Evolutionary conservation across 139 green algal genomes (phyloP).

Genomic region (Pseudopediastrum boryanum): DNA sequence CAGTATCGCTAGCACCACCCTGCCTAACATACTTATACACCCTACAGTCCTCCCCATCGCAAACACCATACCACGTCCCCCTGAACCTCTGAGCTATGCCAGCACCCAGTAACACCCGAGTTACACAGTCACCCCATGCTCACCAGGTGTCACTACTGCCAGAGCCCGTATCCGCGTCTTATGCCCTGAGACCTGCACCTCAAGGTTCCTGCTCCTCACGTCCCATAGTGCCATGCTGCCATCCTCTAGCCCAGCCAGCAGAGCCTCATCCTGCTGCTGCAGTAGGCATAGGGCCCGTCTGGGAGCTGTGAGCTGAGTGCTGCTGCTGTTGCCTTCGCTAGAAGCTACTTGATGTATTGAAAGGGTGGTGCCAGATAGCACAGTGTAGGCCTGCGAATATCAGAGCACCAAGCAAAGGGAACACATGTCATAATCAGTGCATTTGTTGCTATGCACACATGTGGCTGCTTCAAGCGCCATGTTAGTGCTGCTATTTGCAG

Average conservation of each 20-base stretch:
- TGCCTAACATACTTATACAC: no score
- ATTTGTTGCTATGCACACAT: no score
- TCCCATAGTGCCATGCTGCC: conserved; percentile 66
- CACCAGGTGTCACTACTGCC: conserved; percentile 37
- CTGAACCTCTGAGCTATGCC: no score
- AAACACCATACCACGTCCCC: no score
- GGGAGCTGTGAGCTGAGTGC: no score
- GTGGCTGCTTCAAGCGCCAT: no score
- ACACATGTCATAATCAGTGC: no score
- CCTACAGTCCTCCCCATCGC: no score
- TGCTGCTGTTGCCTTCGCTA: no score
- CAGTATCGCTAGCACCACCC: no score
- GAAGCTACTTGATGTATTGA: conserved; percentile 45
- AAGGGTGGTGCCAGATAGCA: conserved; percentile 55
- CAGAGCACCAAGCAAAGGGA: not conserved
- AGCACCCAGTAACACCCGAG: no score
- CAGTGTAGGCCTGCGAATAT: conserved; percentile 43
- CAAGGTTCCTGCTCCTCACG: conserved; percentile 37
- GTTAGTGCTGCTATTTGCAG: no score
- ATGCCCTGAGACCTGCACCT: conserved; percentile 47
- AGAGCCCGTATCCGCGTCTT: conserved; percentile 51
- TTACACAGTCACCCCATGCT: not conserved
- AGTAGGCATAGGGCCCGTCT: conserved; percentile 8
- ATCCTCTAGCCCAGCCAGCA: conserved; percentile 58
- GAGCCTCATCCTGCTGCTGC: conserved; percentile 1